Base-by-base conservation (phyloP, 768 basidiomycete genomes). In the Phanerochaete carnosa region DNA sequence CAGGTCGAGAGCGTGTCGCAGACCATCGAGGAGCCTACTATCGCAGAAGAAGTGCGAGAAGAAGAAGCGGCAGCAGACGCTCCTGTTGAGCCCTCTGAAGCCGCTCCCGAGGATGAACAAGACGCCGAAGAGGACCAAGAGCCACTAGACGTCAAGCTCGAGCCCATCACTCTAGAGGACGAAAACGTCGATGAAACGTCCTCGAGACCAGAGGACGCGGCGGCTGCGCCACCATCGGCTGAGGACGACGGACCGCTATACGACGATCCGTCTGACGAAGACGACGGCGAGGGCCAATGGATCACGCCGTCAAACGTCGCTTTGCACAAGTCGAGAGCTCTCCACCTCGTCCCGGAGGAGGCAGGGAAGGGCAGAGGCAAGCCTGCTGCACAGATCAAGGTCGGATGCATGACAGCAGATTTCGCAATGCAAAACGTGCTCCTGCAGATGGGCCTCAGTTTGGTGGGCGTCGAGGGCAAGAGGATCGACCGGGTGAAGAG, bases 401-500 rank as follows among this genome's bases (percentile, higher is more conserved):
- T 84, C 5, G 97, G 95, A 19, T 97, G 95, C 71, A 94, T 98
- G 91, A 98, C 97, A 9, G 92, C 92, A 23, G 97, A 99, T 82
- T 98, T 95, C 73, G 97, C 97, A 19, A 97, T 99, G 88, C 97
- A 99, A 75, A 99, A 99, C 68, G 93, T 98, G 23, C 75, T 96
- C 64, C 74, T 99, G 54, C 95, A 97, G 73, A 95, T 98, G 91
- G 91, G 91, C 0, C 75, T 99, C 63, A 90, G 88, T 62, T 80
- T 98, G 29, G 87, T 99, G 12, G 88, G 94, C 9, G 83, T 91
- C 7, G 94, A 95, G 63, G 97, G 97, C 4, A 95, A 89, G 76
- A 81, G 85, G 65, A 96, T 99, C 60, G 83, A 90, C 64, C 90
- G 85, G 67, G 88, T 98, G 28, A 94, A 95, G 74, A 98, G 87